Base-by-base conservation (phyloP, 2,329 filamentous ascomycete genomes). In the Dothistroma pini region DNA sequence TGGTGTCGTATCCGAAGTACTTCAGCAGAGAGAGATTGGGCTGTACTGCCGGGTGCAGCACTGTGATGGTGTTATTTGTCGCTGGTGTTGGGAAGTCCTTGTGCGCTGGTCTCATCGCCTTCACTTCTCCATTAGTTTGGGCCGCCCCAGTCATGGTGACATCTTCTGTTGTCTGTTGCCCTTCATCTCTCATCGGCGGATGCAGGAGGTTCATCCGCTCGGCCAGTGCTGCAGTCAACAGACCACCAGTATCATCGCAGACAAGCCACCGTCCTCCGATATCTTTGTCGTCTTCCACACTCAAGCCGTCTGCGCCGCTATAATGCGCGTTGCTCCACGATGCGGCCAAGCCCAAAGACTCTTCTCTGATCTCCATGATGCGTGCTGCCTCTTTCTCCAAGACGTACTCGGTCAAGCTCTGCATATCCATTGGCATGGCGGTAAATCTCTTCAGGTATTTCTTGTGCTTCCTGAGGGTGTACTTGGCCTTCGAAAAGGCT, bases 391-490 rank as follows among this genome's bases (percentile, higher is more conserved):
- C 93, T 70, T 89, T 90, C 69, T 96, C 90, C 59, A 88, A 82
- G 54, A 96, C 77, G 80, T 89, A 96, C 67, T 91, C 85, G 21
- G 87, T 86, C 63, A 97, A 79, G 65, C 86, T 83, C 0, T 87
- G 83, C 14, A 96, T 86, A 71, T 97, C 92, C 68, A 97, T 78
- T 0, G 93, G 93, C 56, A 96, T 75, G 1, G 95, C 85, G 0
- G 89, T 91, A 71, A 99, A 97, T 12, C 92, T 83, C 70, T 89
- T 88, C 65, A 97, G 84, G 74, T 96, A 97, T 77, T 99, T 99
- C 74, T 88, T 93, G 66, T 90, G 89, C 79, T 99, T 99, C 51
- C 96, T 83, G 19, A 97, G 80, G 71, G 95, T 96, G 77, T 99
- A 99, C 76, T 99, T 99, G 49, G 93, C 93, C 60, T 97, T 80